Base-by-base conservation (phyloP, 257 asterid genomes). In the Lantana camara region DNA sequence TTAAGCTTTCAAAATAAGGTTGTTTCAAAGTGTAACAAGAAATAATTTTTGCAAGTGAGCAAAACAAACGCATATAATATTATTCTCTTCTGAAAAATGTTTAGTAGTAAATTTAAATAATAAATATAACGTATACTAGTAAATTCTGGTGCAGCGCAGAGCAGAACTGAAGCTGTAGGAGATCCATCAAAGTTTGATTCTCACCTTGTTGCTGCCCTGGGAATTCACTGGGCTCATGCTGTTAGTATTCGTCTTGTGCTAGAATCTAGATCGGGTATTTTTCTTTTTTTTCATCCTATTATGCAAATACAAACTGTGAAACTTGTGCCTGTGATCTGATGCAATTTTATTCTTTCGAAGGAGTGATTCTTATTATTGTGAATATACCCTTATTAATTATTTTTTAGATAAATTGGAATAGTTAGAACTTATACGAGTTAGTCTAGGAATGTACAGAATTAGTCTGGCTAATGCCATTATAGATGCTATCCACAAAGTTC, bases 171-270 rank as follows among this genome's bases (percentile, higher is more conserved):
- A 8, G 38, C 73, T 70, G 14, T 24, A 40, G 85, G 79, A 58
- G 74, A 69, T 71, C 66, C 77, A 64, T 19, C 73, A 44, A 78
- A 74, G 56, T 58, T 64, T 62, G 86, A 81, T 66, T 81, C 88
- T 68, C 97, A 85, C 71, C 94, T 85, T 68, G 88, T 87, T 76
- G 97, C 97, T 70, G 95, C 97, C 70, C 79, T 90, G 63, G 97
- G 97, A 57, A 85, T 87, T 70, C 84, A 84, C 57, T 90, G 97
- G 97, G 90, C 97, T 67, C 97, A 90, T 79, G 94, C 97, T 73
- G 94, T 90, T 70, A 79, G 85, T 42, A 70, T 83, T 55, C 97
- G 95, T 38, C 84, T 90, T 61, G 85, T 90, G 72, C 79, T 90
- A 16, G 97, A 90, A 85, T 83, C 85, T 69, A 74, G 80, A 87